A percentile compares a stretch with the other conserved stretches of the same genome.
phyloP scores from a whole-genome alignment of 169 alveolate species.

The Eimeria necatrix region DNA sequence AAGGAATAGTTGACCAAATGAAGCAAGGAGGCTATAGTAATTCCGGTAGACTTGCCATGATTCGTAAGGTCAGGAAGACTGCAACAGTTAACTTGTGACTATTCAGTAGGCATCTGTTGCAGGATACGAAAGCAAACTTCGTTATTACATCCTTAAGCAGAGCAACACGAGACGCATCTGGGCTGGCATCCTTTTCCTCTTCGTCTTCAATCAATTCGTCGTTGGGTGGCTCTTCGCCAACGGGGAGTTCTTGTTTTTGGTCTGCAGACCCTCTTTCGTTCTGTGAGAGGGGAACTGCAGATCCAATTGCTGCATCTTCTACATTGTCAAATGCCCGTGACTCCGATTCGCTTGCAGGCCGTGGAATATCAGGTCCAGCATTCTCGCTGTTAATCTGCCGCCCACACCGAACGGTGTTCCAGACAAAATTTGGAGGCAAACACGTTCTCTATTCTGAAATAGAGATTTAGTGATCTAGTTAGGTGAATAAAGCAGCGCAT shows the following conservation, averaged over 20 bases:
- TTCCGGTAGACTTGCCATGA: slow-evolving; percentile 87
- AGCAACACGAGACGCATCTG: slow-evolving; percentile 86
- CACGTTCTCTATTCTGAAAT: too few relatives aligned
- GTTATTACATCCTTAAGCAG: slow-evolving; percentile 93
- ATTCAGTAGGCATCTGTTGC: slow-evolving; percentile 95
- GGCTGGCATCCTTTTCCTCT: slow-evolving; percentile 45
- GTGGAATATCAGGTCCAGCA: background rate
- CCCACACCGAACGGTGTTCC: too few relatives aligned
- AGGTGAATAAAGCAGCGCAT: too few relatives aligned
- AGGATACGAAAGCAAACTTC: slow-evolving; percentile 93
- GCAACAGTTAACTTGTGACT: slow-evolving; percentile 96
- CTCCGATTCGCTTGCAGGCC: background rate
- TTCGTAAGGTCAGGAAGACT: slow-evolving; percentile 93
- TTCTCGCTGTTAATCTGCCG: background rate
- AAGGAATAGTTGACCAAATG: background rate
- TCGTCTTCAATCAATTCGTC: slow-evolving; percentile 7
- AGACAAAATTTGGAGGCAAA: too few relatives aligned
- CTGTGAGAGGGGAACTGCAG: slow-evolving; percentile 52
- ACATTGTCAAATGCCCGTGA: background rate
- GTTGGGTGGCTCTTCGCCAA: background rate
- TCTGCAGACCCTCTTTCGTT: background rate
- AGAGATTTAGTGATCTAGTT: too few relatives aligned
- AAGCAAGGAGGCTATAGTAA: slow-evolving; percentile 70
- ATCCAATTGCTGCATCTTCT: background rate
- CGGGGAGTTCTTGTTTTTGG: slow-evolving; percentile 10